Evolutionary conservation across 2,329 filamentous ascomycete genomes (phyloP), one percentile per base, ranked within the genome.

Genomic region (Xylariaceae sp.): DNA sequence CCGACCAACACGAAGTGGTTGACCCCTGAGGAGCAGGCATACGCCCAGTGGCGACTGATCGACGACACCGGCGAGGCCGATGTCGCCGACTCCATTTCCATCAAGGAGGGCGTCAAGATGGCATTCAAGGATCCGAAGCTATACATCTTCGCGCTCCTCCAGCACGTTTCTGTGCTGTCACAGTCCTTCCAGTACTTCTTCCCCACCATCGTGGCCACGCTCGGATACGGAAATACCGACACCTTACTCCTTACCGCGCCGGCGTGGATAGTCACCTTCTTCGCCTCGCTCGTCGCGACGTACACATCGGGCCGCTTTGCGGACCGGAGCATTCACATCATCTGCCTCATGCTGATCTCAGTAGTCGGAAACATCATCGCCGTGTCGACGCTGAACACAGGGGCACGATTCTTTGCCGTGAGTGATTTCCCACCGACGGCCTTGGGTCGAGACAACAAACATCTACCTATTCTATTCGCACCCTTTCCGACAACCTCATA

Each of bases 151-250:
- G 72, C 79, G 1, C 67, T 82, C 19, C 67, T 83, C 2, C 79
- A 83, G 61, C 79, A 81, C 52, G 62, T 74, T n/a, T 76, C 72
- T 30, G 58, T 81, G 15, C 67, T 80, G 1, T 74, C 75, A 0
- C 78, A 82, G 61, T 80, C 77, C 1, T 84, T 85, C 61, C 80
- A 83, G 43, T 85, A 85, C 63, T 85, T 85, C 70, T 86, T 86
- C 68, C 84, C 84, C 0, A 80, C 76, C 0, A 83, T 87, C 39
- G 79, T 86, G 1, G 74, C 80, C 41, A 84, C 80, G 0, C 74
- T 87, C 0, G 80, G 81, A 0, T 86, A 81, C 64, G 72, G 73
- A 7, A 75, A 69, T 21, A 77, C 81, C 43, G 68, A 73, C 13
- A 83, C 81, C 0, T 70, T 85, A 0, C 75, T 81, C 50, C 71